Evolutionary conservation across 345 rosid species (phyloP).

Genomic region (Nasturtium officinale): DNA sequence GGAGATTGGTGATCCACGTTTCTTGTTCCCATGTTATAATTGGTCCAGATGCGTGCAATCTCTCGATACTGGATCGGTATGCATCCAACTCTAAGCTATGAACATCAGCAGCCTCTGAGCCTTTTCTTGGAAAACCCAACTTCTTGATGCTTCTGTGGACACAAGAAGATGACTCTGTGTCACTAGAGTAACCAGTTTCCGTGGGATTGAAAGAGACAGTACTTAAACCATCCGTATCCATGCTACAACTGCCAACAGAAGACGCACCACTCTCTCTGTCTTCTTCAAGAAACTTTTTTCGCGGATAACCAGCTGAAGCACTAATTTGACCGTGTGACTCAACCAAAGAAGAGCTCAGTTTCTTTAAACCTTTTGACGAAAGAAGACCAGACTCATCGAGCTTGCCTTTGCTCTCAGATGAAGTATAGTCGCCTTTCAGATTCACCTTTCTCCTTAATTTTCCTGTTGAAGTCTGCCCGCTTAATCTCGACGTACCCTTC

Average conservation of each 20-base stretch:
- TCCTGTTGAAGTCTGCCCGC: conserved; percentile 38
- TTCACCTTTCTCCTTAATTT: conserved; percentile 31
- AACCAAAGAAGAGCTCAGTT: conserved; percentile 40
- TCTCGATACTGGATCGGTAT: conserved; percentile 65
- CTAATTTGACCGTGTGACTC: conserved; percentile 39
- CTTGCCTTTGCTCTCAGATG: conserved; percentile 41
- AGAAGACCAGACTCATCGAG: conserved; percentile 41
- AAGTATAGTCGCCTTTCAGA: conserved; percentile 36
- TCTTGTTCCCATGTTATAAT: conserved; percentile 84
- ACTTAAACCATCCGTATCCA: conserved; percentile 30
- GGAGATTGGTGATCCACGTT: conserved; percentile 81
- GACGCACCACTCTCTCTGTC: conserved; percentile 48
- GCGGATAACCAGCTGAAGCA: conserved; percentile 35
- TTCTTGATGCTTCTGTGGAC: conserved; percentile 14
- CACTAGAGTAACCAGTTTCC: conserved; percentile 33
- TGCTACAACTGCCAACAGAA: conserved; percentile 75
- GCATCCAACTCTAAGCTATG: conserved; percentile 76
- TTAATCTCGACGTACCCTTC: conserved; percentile 42
- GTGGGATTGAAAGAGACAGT: conserved; percentile 34
- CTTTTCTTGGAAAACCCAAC: conserved; percentile 11
- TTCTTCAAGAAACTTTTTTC: conserved; percentile 22
- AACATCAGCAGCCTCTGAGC: conserved; percentile 52
- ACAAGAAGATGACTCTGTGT: conserved; percentile 41
- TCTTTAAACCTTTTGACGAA: conserved; percentile 49
- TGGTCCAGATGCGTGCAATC: conserved; percentile 76